Conservation (phyloP, 768 basidiomycete species). For the Mycena metata region DNA sequence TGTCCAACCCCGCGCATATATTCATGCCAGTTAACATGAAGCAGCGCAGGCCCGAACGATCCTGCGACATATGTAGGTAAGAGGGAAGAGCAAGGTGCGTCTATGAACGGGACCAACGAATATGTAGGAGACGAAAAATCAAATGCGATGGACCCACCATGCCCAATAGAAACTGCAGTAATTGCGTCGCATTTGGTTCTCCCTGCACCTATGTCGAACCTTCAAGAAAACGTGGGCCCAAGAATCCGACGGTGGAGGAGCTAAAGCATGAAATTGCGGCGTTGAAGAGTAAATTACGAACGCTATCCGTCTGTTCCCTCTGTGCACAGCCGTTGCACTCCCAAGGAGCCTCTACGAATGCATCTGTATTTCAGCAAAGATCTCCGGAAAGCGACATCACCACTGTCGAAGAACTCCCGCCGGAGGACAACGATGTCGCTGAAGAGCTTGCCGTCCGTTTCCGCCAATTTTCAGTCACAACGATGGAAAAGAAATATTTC, state of each 20-base stretch:
- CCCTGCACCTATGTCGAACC: background rate
- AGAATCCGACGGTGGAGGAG: background rate
- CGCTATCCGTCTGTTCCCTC: constrained; percentile 4
- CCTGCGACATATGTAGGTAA: background rate
- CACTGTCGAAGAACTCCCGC: background rate
- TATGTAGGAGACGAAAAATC: too few species aligned
- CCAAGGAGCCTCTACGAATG: background rate
- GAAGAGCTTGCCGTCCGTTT: constrained; percentile 6
- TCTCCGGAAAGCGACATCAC: background rate
- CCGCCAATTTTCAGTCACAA: background rate
- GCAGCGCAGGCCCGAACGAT: background rate
- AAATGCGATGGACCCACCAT: background rate
- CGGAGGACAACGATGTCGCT: background rate
- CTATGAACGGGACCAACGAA: too few species aligned
- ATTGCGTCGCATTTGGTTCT: background rate
- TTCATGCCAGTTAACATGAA: background rate
- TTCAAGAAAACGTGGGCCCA: background rate
- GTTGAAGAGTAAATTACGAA: background rate
- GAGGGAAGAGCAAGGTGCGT: too few species aligned
- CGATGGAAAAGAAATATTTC: constrained; percentile 46
- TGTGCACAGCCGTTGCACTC: constrained; percentile 13
- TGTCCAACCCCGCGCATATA: too few species aligned
- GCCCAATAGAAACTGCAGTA: background rate
- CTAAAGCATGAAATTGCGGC: background rate
- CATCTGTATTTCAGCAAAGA: background rate